A percentile compares a stretch with the other conserved stretches of the same genome.
Evolutionary conservation across 2,329 filamentous ascomycete genomes (phyloP).

Genomic region (Sporothrix protearum): DNA sequence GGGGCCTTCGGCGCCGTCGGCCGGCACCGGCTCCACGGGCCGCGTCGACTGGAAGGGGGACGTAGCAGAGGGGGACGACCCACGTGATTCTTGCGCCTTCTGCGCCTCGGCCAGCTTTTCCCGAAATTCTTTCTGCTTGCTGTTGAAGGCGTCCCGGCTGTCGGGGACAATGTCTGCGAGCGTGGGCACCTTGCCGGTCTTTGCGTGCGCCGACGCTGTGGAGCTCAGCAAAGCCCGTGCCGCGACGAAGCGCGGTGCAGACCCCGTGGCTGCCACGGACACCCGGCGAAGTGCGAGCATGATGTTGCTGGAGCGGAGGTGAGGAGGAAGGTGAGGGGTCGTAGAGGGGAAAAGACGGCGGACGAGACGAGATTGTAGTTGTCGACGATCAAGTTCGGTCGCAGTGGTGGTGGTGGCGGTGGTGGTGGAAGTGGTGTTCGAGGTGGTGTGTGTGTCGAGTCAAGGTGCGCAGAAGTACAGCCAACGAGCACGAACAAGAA

Average conservation of each 20-base stretch:
- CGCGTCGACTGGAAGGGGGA: background rate
- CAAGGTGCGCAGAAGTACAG: background rate
- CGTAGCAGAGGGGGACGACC: slow-evolving; percentile 38
- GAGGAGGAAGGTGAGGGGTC: background rate
- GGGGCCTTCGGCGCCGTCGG: slow-evolving; percentile 9
- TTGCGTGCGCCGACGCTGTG: slow-evolving; percentile 41
- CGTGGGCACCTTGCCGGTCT: slow-evolving; percentile 54
- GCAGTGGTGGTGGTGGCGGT: background rate
- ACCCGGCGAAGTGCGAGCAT: slow-evolving; percentile 41
- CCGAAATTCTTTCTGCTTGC: slow-evolving; percentile 82
- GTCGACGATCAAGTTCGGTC: background rate
- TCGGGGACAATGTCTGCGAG: slow-evolving; percentile 78
- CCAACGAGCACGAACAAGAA: slow-evolving; percentile 1
- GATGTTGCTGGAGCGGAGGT: background rate
- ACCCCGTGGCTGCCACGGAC: background rate
- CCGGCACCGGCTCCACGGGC: background rate
- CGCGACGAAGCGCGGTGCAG: slow-evolving; percentile 41
- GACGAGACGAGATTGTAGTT: background rate
- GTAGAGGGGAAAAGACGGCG: background rate
- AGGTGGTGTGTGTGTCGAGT: background rate
- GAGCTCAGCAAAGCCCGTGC: slow-evolving; percentile 57
- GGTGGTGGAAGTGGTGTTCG: no score
- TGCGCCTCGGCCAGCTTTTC: slow-evolving; percentile 72
- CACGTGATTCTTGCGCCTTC: slow-evolving; percentile 84
- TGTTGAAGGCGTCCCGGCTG: slow-evolving; percentile 71